Evolutionary conservation across 805 yeast genomes (phyloP), one percentile per base, ranked within the genome.

Genomic region (Teunomyces pallodes): DNA sequence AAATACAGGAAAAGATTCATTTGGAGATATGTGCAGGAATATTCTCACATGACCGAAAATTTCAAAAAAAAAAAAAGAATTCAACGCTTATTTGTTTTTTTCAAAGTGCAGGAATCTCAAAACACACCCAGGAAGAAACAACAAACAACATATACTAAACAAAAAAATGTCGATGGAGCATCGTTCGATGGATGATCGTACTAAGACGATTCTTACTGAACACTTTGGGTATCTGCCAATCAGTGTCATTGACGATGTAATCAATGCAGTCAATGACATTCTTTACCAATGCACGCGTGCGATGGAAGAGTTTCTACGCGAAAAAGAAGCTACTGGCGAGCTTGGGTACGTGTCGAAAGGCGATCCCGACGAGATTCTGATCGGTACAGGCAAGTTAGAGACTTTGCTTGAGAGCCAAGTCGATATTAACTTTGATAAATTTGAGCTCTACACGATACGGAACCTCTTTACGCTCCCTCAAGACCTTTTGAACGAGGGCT

Each of bases 211-310:
- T 13, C 72, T 91, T 44, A 87, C 96, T 1, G 97, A 90, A 66
- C 96, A 90, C 61, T 69, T 91, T 31, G 96, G 88, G 31, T 88
- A 80, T 58, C 87, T 94, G 6, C 96, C 97, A 0, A 77, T 90
- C 8, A 80, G 91, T 0, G 69, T 90, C 10, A 77, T 91, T 5
- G 97, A 91, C 57, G 96, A 89, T 58, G 84, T 91, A 9, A 88
- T 90, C 56, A 90, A 90, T 64, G 87, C 90, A 1, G 94, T 89
- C 20, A 90, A 90, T 59, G 90, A 83, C 45, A 81, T 89, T 26
- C 79, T 90, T 83, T 86, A 87, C 67, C 83, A 85, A 55, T 87
- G 96, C 59, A 84, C 91, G 0, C 80, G 79, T 42, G 95, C 89
- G 1, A 77, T 91, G 67, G 95, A 88, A 61, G 75, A 75, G 28